Evolutionary conservation across 2,329 filamentous ascomycete genomes (phyloP), one percentile per base, ranked within the genome.

Genomic region (Magnaporthales sp.): DNA sequence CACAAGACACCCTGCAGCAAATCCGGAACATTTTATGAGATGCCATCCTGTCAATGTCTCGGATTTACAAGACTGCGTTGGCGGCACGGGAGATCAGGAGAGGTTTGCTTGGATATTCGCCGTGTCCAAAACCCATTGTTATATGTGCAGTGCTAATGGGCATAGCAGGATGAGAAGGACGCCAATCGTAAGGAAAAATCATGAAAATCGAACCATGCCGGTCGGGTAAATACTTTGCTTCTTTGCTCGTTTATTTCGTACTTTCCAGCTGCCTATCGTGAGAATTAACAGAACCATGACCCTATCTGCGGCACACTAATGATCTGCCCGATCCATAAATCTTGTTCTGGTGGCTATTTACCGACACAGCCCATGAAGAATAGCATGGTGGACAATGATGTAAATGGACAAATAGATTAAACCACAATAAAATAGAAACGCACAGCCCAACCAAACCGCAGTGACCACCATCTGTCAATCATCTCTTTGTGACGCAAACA

Each of bases 401-500:
- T 1, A n/a, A 19, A 46, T 46, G 38, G 6, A 7, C 38, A 46
- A 13, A 46, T 46, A 19, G 15, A 46, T 46, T n/a, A 46, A 46
- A 19, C 15, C 6, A 19, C 9, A 46, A n/a, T n/a, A 46, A 46
- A 46, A 46, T 46, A 46, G 38, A 46, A 46, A 46, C 38, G n/a
- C 38, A 46, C 32, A 38, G 32, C 15, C 38, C 38, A n/a, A 46
- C 3, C 15, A 19, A 19, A 13, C 3, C 4, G 15, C 38, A 46
- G 38, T 13, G 38, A 46, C 56, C 6, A 61, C 15, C 13, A n/a
- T n/a, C 56, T 61, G 56, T 61, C 24, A 61, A 61, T 61, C 56
- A 3, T 24, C 3, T 27, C 56, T 61, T 71, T 72, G 73, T 72
- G 73, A 70, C 72, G 73, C 70, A 63, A 62, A 65, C 66, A 69